Conservation (phyloP, 2,329 filamentous ascomycete genomes). For the Cercospora janseana region DNA sequence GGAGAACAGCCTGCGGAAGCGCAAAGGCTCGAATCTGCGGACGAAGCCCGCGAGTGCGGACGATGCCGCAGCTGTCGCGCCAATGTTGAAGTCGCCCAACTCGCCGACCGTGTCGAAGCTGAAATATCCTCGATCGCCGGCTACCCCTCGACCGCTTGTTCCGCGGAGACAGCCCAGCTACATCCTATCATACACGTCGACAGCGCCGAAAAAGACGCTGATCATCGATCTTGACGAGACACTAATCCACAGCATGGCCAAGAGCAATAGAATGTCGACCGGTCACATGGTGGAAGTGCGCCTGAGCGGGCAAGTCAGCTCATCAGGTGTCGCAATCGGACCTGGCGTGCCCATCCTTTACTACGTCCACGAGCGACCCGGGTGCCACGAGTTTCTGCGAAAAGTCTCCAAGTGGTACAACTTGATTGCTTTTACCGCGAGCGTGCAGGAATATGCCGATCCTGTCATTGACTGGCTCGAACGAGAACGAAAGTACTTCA, state of each 20-base stretch:
- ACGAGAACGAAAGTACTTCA: slow-evolving; percentile 94
- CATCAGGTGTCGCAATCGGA: slow-evolving; percentile 50
- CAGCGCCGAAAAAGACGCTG: slow-evolving; percentile 79
- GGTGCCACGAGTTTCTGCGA: slow-evolving; percentile 93
- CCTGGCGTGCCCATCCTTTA: slow-evolving; percentile 96
- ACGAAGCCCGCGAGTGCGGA: slow-evolving; percentile 30
- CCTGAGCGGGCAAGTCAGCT: slow-evolving; percentile 28
- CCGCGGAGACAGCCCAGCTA: slow-evolving; percentile 89
- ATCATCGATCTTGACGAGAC: slow-evolving; percentile 97
- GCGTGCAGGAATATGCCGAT: slow-evolving; percentile 97
- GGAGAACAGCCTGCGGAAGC: slow-evolving; percentile 71
- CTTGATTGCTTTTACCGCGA: slow-evolving; percentile 92
- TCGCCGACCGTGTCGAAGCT: slow-evolving; percentile 64
- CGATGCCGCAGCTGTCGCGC: slow-evolving; percentile 54
- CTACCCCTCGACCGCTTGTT: slow-evolving; percentile 84
- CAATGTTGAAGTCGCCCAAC: slow-evolving; percentile 89
- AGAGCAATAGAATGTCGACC: slow-evolving; percentile 90
- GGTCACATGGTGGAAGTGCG: slow-evolving; percentile 97
- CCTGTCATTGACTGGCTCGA: slow-evolving; percentile 99
- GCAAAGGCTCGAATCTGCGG: slow-evolving; percentile 64
- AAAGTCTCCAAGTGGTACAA: slow-evolving; percentile 98
- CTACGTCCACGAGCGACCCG: slow-evolving; percentile 96
- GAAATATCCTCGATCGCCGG: slow-evolving; percentile 85
- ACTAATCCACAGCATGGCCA: slow-evolving; percentile 95
- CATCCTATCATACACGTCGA: slow-evolving; percentile 57